phyloP scores from a whole-genome alignment of 306 rosid species.

The Astragalus membranaceus region DNA sequence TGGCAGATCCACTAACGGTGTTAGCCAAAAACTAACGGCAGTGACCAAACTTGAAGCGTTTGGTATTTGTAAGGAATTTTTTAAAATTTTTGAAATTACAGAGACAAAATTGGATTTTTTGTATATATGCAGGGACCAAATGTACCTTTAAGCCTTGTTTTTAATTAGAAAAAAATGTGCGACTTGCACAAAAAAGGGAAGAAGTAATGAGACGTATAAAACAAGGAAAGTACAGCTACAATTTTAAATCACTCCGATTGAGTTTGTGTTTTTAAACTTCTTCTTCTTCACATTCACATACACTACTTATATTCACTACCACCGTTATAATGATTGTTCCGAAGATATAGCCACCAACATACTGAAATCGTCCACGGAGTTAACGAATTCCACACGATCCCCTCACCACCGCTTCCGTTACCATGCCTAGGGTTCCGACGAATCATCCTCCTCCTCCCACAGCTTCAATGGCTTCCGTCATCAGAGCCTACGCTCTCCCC shows the following conservation, averaged over 20 bases:
- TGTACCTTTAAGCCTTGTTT: too few species aligned
- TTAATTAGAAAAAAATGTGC: too few species aligned
- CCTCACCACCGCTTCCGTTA: background rate
- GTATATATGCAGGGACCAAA: too few species aligned
- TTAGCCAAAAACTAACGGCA: too few species aligned
- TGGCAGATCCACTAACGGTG: too few species aligned
- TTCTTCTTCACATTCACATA: too few species aligned
- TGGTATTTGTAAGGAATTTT: too few species aligned
- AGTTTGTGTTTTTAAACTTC: background rate
- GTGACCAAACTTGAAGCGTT: too few species aligned
- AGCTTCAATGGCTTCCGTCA: slow-evolving; percentile 34
- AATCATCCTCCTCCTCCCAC: background rate
- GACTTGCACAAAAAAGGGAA: background rate
- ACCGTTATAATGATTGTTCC: background rate
- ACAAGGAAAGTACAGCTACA: background rate
- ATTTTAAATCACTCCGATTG: background rate
- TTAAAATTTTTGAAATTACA: too few species aligned
- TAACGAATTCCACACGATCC: background rate
- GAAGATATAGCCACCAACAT: background rate
- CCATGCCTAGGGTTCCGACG: slow-evolving; percentile 40
- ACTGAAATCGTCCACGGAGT: background rate
- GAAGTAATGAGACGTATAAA: background rate
- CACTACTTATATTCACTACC: background rate
- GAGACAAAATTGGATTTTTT: too few species aligned
- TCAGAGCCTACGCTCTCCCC: slow-evolving; percentile 72